Evolutionary conservation across 257 asterid species (phyloP), one percentile per base, ranked within the genome.

Genomic region (Solanum piurae): DNA sequence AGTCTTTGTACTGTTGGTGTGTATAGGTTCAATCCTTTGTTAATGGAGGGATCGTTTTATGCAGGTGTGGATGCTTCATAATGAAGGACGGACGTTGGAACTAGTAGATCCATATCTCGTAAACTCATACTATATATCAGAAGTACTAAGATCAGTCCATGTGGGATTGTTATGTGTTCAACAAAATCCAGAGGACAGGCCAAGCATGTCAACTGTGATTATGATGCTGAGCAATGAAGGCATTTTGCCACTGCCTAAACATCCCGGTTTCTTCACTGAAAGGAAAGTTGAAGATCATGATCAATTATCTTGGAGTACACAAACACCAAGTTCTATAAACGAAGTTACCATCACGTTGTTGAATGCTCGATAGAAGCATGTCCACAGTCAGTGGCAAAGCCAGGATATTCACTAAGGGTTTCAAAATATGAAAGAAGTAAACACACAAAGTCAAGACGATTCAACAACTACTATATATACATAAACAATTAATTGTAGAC

Each of bases 161-260:
- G 93, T 92, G 2, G 94, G 92, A 5, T 71, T 92, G 25, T 68
- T 92, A 62, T 92, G 92, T 62, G 94, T 90, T 29, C 93, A 92
- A 83, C 79, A 86, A 34, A 42, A 72, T 83, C 89, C 90, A 6
- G 86, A 88, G 21, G 92, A 85, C 40, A 90, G 93, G 86, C 94
- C 94, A 68, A 66, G 38, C 33, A 92, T 92, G 92, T 86, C 92
- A 7, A 84, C 87, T 34, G 91, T 89, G 40, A 75, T 92, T 66
- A 27, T 83, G 71, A 92, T 92, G 92, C 38, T 92, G 44, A 84
- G 88, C 84, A 89, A 82, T 42, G 91, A 90, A 8, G 87, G 86
- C n/a, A 76, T 12, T 29, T 68, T 92, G 82, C 94, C 92, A 31
- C 49, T 58, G 60, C 44, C 91, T 58, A 87, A 62, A 27, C 87